These are phyloP conservation scores for Cladosporium sp. DNA, from an alignment of 2,329 filamentous ascomycete species.

Conservation along the genomic window DNA sequence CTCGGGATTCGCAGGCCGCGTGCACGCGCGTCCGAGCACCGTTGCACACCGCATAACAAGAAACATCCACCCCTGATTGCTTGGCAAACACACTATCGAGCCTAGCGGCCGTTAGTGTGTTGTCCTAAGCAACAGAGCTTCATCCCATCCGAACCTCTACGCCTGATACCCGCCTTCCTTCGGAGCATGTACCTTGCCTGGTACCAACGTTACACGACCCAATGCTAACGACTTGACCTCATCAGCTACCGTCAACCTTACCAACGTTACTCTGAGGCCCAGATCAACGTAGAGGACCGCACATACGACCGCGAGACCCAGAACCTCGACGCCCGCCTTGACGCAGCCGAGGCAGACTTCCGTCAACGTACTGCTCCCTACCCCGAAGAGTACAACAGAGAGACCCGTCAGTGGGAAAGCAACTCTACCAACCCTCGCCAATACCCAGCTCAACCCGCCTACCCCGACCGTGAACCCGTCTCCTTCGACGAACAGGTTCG, in stretches of 20 bases:
- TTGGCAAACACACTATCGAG: constrained; percentile 35
- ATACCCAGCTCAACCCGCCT: constrained; percentile 38
- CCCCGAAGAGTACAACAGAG: constrained; percentile 41
- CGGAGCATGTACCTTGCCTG: constrained; percentile 16
- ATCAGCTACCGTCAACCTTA: constrained; percentile 58
- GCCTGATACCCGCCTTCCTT: constrained; percentile 26
- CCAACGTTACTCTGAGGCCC: constrained; percentile 62
- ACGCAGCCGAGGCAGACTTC: constrained; percentile 52
- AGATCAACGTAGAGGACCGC: constrained; percentile 64
- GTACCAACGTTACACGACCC: constrained; percentile 21
- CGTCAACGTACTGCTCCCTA: constrained; percentile 41
- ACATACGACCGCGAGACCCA: constrained; percentile 49
- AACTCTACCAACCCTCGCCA: constrained; percentile 42
- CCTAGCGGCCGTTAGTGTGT: constrained; percentile 33
- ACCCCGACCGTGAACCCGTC: constrained; percentile 39
- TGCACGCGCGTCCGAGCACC: constrained; percentile 21
- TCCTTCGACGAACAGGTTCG: constrained; percentile 48
- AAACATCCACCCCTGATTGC: constrained; percentile 28
- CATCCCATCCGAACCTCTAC: constrained; percentile 23
- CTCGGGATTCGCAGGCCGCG: constrained; percentile 2
- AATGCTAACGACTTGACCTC: constrained; percentile 27
- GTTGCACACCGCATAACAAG: constrained; percentile 15
- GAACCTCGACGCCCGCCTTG: constrained; percentile 58
- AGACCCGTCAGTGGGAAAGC: constrained; percentile 39
- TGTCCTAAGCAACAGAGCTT: constrained; percentile 34